Evolutionary conservation across 441 rosid genomes (phyloP), one percentile per base, ranked within the genome.

Genomic region (Rhodomyrtus psidioides): DNA sequence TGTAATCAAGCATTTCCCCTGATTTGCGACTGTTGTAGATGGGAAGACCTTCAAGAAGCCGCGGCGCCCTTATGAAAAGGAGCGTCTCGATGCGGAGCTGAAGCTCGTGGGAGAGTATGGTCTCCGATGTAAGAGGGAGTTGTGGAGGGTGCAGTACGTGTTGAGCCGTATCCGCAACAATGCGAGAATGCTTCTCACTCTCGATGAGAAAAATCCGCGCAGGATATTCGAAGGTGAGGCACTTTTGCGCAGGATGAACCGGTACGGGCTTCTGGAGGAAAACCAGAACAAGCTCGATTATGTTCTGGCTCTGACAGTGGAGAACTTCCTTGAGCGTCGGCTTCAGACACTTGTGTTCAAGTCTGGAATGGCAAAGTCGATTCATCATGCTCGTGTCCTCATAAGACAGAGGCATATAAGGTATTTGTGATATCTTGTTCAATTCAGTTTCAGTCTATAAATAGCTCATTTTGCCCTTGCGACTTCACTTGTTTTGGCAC

Each of bases 1-100:
- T 34, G 82, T 21, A 21, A 3, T 34, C 79, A 34, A 75, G 54
- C n/a, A 3, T 55, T 24, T 39, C 9, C n/a, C 34, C 19, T 28
- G 65, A 58, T 14, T 49, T 49, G 74, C 21, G 46, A 21, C 70
- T 65, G 46, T 65, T 65, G 21, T 84, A 96, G 99, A 95, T 93
- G 99, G 99, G 83, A 96, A 96, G 88, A 95, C 99, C 7, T 96
- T 96, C 90, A 96, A 96, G 94, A 94, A 95, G 88, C 99, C 98
- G 0, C 91, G 99, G 13, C 99, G 98, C 85, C 99, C 99, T 0
- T 95, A 94, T 42, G 99, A 96, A 91, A 96, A 96, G 93, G 99
- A 96, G 88, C 98, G 98, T 83, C 89, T 94, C 75, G 99, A 95
- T 59, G 94, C 96, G 6, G 97, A 96, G 89, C 83, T 96, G 89